Evolutionary conservation across 2,329 filamentous ascomycete genomes (phyloP).

Genomic region (Fusarium metavorans): DNA sequence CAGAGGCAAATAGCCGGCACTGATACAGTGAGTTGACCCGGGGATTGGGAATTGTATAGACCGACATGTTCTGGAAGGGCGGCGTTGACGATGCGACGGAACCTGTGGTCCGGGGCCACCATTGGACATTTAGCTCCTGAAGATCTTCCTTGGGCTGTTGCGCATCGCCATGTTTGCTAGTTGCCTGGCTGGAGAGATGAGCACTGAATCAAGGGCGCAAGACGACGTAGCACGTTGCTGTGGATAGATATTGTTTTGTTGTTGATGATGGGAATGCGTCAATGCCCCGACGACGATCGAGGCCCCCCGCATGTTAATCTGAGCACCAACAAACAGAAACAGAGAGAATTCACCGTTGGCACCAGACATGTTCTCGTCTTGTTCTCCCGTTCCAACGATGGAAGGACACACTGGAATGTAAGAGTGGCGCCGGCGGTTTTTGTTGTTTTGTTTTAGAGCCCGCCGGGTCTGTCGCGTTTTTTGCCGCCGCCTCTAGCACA

Average conservation of each 20-base stretch:
- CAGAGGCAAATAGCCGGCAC: not conserved
- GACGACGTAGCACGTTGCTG: not conserved
- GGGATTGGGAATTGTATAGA: constrained; percentile 15
- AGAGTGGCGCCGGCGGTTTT: constrained; percentile 25
- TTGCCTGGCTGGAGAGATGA: not conserved
- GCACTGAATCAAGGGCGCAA: not conserved
- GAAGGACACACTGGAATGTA: constrained; percentile 10
- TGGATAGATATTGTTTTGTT: constrained; percentile 7
- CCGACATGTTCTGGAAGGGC: constrained; percentile 36
- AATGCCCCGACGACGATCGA: constrained; percentile 14
- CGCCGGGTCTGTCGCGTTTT: not conserved
- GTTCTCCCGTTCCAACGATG: constrained; percentile 3
- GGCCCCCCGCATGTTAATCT: constrained; percentile 4
- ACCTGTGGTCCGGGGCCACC: not conserved
- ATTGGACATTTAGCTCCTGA: not conserved
- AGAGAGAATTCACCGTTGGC: not conserved
- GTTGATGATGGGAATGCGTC: constrained; percentile 6
- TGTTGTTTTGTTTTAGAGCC: constrained; percentile 36
- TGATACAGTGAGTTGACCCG: constrained; percentile 29
- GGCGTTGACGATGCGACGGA: constrained; percentile 20
- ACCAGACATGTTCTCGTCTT: not conserved
- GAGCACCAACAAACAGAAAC: not conserved
- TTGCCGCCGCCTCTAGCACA: constrained; percentile 21
- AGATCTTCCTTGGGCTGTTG: not conserved
- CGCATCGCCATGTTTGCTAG: not conserved